Evolutionary conservation across 306 rosid genomes (phyloP).

Genomic region (Prunus mume): DNA sequence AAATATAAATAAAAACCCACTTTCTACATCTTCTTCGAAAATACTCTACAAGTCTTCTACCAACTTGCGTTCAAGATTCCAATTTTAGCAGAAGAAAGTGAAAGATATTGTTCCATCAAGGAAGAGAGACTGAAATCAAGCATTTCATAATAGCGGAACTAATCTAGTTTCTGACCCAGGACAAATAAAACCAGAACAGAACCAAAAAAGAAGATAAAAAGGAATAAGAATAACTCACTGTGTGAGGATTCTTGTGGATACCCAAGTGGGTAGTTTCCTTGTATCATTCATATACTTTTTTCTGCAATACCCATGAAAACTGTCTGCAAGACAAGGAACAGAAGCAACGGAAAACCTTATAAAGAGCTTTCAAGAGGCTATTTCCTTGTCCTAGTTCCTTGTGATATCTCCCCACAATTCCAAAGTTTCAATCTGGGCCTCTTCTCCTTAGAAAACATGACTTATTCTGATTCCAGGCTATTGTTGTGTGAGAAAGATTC

Average conservation of each 20-base stretch:
- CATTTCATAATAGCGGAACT: background rate
- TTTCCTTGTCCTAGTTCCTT: background rate
- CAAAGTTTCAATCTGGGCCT: background rate
- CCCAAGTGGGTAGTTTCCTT: slow-evolving; percentile 31
- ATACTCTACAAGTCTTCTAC: background rate
- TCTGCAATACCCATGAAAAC: slow-evolving; percentile 12
- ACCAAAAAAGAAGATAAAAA: slow-evolving; percentile 2
- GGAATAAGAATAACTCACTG: slow-evolving; percentile 21
- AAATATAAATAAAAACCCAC: slow-evolving; percentile 9
- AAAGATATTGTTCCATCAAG: slow-evolving; percentile 4
- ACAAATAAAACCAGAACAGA: background rate
- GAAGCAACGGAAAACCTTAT: background rate
- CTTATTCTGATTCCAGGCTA: background rate
- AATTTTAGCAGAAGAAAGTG: slow-evolving; percentile 7
- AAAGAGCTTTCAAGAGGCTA: background rate
- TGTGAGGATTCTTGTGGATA: slow-evolving; percentile 56
- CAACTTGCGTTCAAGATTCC: slow-evolving; percentile 18
- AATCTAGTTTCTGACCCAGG: slow-evolving; percentile 15
- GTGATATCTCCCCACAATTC: background rate
- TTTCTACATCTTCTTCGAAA: slow-evolving; percentile 18
- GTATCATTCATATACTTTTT: background rate
- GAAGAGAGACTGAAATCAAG: background rate
- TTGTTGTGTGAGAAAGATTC: background rate
- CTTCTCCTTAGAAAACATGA: background rate
- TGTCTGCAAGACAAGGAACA: slow-evolving; percentile 33